Base-by-base conservation (phyloP, 2,329 filamentous ascomycete species). In the Calonectria crousiana region DNA sequence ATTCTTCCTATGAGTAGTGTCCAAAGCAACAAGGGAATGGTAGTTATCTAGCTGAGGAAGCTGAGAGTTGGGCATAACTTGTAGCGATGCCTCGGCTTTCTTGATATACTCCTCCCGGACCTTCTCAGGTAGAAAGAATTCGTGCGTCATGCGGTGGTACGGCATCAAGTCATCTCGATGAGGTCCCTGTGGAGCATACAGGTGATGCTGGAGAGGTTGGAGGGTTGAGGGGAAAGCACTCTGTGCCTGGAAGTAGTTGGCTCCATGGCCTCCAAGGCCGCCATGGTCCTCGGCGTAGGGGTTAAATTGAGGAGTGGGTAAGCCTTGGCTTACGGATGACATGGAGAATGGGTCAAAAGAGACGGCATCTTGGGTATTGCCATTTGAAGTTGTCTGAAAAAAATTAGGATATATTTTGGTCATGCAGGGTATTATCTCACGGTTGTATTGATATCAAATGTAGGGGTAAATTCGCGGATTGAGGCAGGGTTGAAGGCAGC, bases 41-140 rank as follows among this genome's bases (percentile, higher is more conserved):
- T 97, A 98, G 80, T 95, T 93, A 81, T 98, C 95, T 69, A 98
- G 90, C 74, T 92, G 90, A 8, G 95, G 95, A 10, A 97, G 88
- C 73, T 95, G 92, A 52, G 93, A 88, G 73, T 87, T 97, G 49
- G 95, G 94, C 78, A 98, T 91, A 10, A 95, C 93, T 83, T 98
- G 96, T 69, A 95, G 89, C 6, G 95, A 92, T 34, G 96, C 95
- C 80, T 98, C 96, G 0, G 94, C 90, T 85, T 96, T 98, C 85
- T 94, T 95, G 82, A 98, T 95, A 75, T 98, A 86, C 38, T 98
- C 95, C 85, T 98, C 95, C 69, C 97, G 91, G 9, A 98, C 85
- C 73, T 95, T 93, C 80, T 98, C 96, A 0, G 95, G 92, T 52
- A 98, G 90, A 84, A 99, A 99, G 77, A 98, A 95, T 82, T 98